Percentiles rank a stretch among this genome's conserved stretches.
Conservation (phyloP, 805 yeast genomes). For the Candida michaelii region DNA sequence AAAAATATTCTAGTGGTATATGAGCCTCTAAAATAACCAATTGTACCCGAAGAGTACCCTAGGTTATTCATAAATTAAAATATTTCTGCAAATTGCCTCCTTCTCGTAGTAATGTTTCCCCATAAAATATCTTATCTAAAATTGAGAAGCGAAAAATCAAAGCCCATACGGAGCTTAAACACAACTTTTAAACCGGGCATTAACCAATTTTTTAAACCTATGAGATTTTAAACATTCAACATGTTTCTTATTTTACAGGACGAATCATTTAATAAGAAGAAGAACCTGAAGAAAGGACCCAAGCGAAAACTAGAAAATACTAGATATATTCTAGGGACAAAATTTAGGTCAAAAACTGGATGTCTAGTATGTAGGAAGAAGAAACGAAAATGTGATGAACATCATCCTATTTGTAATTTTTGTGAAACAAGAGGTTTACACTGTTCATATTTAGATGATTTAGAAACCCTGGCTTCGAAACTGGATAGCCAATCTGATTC, state of each 20-base stretch:
- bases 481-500: neutral
- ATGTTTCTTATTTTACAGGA: constrained; percentile 15
- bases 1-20: too few species aligned
- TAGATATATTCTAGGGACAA: constrained; percentile 12
- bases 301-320: constrained; percentile 6
- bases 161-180: too few species aligned
- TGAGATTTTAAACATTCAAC: neutral
- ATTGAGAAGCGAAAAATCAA: too few species aligned
- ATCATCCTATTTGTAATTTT: constrained; percentile 20
- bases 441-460: constrained; percentile 16
- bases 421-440: constrained; percentile 17
- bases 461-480: neutral
- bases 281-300: constrained; percentile 6
- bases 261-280: constrained; percentile 8
- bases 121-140: too few species aligned
- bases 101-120: too few species aligned
- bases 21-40: too few species aligned
- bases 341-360: constrained; percentile 16
- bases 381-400: constrained; percentile 25
- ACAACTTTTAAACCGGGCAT: too few species aligned
- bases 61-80: too few species aligned
- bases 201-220: too few species aligned
- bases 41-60: too few species aligned
- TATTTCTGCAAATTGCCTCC: too few species aligned
- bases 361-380: constrained; percentile 19